A percentile compares a stretch with the other conserved stretches of the same genome.
Conservation (phyloP, 768 basidiomycete species). For the Hygrocybe punicea region DNA sequence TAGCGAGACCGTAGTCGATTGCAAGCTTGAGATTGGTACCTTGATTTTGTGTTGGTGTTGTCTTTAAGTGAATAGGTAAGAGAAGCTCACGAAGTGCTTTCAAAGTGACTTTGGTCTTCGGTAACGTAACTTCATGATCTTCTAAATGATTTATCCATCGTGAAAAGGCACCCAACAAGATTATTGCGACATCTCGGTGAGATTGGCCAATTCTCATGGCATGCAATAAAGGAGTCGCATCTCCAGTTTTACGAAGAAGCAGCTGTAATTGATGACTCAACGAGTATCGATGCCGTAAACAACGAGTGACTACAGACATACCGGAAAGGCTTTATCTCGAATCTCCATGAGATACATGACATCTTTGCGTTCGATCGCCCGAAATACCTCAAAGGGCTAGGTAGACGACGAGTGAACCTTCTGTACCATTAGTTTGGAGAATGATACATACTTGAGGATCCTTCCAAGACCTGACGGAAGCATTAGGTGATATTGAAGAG, state of each 20-base stretch:
- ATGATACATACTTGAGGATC: slow-evolving; percentile 47
- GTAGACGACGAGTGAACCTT: neutral
- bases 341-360: slow-evolving; percentile 80
- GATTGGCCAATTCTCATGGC: slow-evolving; percentile 77
- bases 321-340: slow-evolving; percentile 75
- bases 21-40: slow-evolving; percentile 87
- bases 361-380: slow-evolving; percentile 83
- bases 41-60: slow-evolving; percentile 16
- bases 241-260: slow-evolving; percentile 79
- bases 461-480: slow-evolving; percentile 38
- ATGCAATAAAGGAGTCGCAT: slow-evolving; percentile 85
- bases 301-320: slow-evolving; percentile 58
- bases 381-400: slow-evolving; percentile 61
- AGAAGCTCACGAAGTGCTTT: slow-evolving; percentile 68
- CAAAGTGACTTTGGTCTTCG: slow-evolving; percentile 65
- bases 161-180: slow-evolving; percentile 86
- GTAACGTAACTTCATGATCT: slow-evolving; percentile 70
- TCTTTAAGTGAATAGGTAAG: neutral
- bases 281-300: too few relatives aligned
- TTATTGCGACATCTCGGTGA: slow-evolving; percentile 79
- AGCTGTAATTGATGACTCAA: slow-evolving; percentile 49
- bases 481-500: slow-evolving; percentile 11
- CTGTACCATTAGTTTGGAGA: slow-evolving; percentile 37
- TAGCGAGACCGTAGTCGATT: slow-evolving; percentile 82
- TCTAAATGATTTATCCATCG: slow-evolving; percentile 87